Conservation (phyloP, 2,329 filamentous ascomycete genomes). For the Claviceps fusiformis region DNA sequence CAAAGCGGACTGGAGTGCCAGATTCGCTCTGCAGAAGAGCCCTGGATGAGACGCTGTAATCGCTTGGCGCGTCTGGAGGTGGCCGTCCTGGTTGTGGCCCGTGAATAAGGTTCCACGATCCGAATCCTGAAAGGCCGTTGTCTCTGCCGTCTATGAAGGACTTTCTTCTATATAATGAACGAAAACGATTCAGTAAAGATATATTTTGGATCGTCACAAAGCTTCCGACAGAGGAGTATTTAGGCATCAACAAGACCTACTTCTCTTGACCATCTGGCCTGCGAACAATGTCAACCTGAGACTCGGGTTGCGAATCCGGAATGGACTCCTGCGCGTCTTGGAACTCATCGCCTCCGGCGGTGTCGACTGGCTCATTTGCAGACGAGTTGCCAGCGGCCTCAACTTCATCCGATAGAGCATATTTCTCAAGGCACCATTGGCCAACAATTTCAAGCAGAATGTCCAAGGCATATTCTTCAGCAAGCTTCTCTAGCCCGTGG, state of each 20-base stretch:
- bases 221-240: too few relatives aligned
- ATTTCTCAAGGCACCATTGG: slow-evolving; percentile 10
- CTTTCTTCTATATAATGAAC: not conserved
- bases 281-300: not conserved
- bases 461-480: slow-evolving; percentile 8
- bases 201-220: too few relatives aligned
- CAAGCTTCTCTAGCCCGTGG: slow-evolving; percentile 7
- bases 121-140: not conserved
- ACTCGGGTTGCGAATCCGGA: not conserved
- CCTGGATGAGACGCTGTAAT: not conserved
- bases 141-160: not conserved
- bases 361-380: not conserved
- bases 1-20: not conserved
- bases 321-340: not conserved
- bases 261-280: not conserved
- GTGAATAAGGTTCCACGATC: not conserved
- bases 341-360: not conserved
- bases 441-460: slow-evolving; percentile 9
- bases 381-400: not conserved
- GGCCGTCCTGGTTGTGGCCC: not conserved
- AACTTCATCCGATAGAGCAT: slow-evolving; percentile 3
- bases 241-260: not conserved
- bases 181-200: not conserved
- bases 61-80: not conserved
- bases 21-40: not conserved